Evolutionary conservation across 768 basidiomycete genomes (phyloP), one percentile per base, ranked within the genome.

Genomic region (Amyloporia xantha): DNA sequence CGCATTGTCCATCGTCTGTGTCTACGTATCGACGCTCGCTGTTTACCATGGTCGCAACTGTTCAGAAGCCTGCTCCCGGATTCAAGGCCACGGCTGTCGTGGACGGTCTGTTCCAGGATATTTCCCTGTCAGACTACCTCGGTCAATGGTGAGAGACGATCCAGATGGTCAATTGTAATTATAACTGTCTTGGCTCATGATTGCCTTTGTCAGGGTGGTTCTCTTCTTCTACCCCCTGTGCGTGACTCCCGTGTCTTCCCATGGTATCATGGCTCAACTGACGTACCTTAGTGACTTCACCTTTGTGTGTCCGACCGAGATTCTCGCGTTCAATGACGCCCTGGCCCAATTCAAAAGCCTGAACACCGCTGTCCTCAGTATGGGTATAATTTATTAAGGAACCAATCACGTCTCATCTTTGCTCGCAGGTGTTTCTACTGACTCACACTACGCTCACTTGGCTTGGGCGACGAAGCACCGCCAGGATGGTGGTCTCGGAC

Each of bases 191-290:
- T 41, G 46, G 42, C 27, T 26, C 30, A 48, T 24, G n/a, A 41
- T 13, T 7, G 23, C 17, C 11, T 41, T 41, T 26, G 47, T 15
- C 50, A 93, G 92, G 91, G 83, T 94, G n/a, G 76, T 93, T 28
- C 79, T 96, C 15, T 77, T 95, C 67, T 94, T 95, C 73, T 96
- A 96, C 70, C 93, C 93, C 4, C 79, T 95, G 88, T 91, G 70
- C 54, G 84, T 67, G n/a, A 11, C 21, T 37, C 26, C 20, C 48
- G 13, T 41, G 21, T 7, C 15, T 23, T 11, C 23, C 28, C 21
- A 24, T 30, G 24, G 15, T 23, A 9, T 6, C 48, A 17, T 47
- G 28, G 13, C 44, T 58, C 12, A 27, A 21, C 24, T 28, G 13
- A 41, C 23, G 15, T 36, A 37, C 33, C 44, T 10, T 53, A 91